These are phyloP conservation scores for Claviceps digitariae DNA, from an alignment of 2,329 filamentous ascomycete species.

Conservation along the genomic window DNA sequence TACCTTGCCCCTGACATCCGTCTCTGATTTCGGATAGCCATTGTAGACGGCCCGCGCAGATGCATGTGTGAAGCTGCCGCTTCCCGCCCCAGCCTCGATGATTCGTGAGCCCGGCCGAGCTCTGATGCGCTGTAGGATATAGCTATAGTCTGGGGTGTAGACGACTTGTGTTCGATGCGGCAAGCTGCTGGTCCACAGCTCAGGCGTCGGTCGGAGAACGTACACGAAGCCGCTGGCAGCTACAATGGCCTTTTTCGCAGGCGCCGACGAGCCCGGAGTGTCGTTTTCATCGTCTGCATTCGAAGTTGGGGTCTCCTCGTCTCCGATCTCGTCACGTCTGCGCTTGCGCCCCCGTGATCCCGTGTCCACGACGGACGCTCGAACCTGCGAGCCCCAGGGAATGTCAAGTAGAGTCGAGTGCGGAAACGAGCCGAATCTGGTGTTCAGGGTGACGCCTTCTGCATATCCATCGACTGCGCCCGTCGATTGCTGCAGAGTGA, in stretches of 20 bases:
- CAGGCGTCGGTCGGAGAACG: constrained; percentile 64
- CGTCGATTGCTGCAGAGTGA: constrained; percentile 50
- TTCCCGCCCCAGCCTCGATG: constrained; percentile 72
- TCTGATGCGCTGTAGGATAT: constrained; percentile 62
- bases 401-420: constrained; percentile 64
- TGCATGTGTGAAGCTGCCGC: constrained; percentile 74
- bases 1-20: constrained; percentile 48
- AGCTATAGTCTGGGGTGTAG: constrained; percentile 79
- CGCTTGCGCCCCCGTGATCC: constrained; percentile 70
- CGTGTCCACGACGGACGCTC: constrained; percentile 81
- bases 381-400: constrained; percentile 84
- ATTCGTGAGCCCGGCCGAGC: constrained; percentile 58
- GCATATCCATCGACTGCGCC: constrained; percentile 57
- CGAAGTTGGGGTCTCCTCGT: constrained; percentile 28
- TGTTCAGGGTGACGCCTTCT: constrained; percentile 74
- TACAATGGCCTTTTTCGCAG: constrained; percentile 34
- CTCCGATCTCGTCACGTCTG: constrained; percentile 31
- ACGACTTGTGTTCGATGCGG: constrained; percentile 78
- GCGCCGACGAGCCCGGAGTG: constrained; percentile 18
- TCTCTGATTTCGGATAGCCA: constrained; percentile 41
- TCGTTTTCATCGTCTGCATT: constrained; percentile 22
- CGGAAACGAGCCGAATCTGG: constrained; percentile 82
- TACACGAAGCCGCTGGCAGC: constrained; percentile 62
- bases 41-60: constrained; percentile 63
- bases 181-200: constrained; percentile 68